Evolutionary conservation across 768 basidiomycete species (phyloP).

Genomic region (Serendipita sp.): DNA sequence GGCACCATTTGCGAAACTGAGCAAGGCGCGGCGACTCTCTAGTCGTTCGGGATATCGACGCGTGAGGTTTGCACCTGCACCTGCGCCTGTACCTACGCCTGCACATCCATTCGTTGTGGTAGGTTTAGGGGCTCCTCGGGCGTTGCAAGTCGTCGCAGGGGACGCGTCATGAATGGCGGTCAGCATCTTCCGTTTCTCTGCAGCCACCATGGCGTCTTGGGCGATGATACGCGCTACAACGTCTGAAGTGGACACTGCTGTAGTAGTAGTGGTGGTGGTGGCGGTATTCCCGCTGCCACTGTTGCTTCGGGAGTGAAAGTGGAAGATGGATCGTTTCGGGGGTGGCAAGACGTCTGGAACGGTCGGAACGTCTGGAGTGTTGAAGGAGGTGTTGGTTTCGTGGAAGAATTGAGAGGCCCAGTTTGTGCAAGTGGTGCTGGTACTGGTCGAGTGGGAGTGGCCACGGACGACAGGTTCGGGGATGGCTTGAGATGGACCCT

Average conservation of each 20-base stretch:
- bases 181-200: not conserved
- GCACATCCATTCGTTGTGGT: not conserved
- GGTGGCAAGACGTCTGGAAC: too few species aligned
- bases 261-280: not conserved
- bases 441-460: too few species aligned
- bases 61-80: too few species aligned
- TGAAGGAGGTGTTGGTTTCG: too few species aligned
- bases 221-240: not conserved
- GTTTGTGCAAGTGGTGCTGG: too few species aligned
- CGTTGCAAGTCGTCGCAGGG: not conserved
- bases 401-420: too few species aligned
- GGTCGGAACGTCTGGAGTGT: too few species aligned
- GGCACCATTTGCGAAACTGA: not conserved
- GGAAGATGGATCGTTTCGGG: too few species aligned
- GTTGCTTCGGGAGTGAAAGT: too few species aligned
- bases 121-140: not conserved
- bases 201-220: not conserved
- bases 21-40: not conserved
- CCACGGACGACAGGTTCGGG: too few species aligned
- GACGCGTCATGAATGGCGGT: not conserved
- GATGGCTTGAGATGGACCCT: too few species aligned
- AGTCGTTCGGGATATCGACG: not conserved
- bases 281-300: too few species aligned
- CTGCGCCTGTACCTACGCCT: not conserved
- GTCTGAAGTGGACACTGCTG: not conserved